phyloP scores from a whole-genome alignment of 2,329 filamentous ascomycete genomes.

The Plenodomus lindquistii region DNA sequence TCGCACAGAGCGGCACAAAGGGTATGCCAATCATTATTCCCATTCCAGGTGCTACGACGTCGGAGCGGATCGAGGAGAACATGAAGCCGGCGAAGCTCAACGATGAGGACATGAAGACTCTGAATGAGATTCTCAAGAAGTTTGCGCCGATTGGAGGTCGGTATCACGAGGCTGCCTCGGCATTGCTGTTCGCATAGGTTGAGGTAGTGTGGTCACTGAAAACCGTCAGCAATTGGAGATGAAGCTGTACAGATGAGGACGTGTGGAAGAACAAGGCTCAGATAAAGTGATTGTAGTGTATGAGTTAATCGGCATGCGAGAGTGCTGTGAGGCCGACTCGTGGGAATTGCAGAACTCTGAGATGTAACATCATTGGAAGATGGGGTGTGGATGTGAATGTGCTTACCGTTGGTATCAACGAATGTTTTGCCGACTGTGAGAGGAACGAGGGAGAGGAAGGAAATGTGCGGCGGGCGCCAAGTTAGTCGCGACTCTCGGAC shows the following conservation, averaged over 20 bases:
- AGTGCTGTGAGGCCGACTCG: conserved; percentile 38
- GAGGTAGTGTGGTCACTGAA: not conserved
- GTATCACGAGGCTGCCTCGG: conserved; percentile 32
- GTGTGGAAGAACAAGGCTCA: conserved; percentile 29
- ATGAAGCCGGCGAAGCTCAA: conserved; percentile 57
- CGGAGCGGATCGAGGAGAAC: conserved; percentile 65
- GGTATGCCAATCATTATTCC: conserved; percentile 65
- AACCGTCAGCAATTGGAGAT: conserved; percentile 2
- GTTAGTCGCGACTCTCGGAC: not conserved
- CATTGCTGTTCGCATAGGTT: conserved; percentile 14
- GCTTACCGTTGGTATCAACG: conserved; percentile 14
- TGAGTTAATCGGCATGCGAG: conserved; percentile 50
- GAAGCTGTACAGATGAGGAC: not conserved
- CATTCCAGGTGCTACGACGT: conserved; percentile 66
- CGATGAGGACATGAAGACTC: conserved; percentile 55
- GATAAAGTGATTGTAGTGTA: conserved; percentile 54
- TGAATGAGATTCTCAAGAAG: conserved; percentile 56
- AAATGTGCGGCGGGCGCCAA: conserved; percentile 15
- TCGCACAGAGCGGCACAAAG: conserved; percentile 54
- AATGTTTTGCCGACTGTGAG: too few relatives aligned
- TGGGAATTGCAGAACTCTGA: conserved; percentile 58
- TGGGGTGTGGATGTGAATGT: not conserved
- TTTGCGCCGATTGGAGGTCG: conserved; percentile 49
- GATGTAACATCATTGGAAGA: conserved; percentile 46
- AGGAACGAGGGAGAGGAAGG: conserved; percentile 3